Conservation (phyloP, 2,329 filamentous ascomycete species). For the Fusarium anguioides region DNA sequence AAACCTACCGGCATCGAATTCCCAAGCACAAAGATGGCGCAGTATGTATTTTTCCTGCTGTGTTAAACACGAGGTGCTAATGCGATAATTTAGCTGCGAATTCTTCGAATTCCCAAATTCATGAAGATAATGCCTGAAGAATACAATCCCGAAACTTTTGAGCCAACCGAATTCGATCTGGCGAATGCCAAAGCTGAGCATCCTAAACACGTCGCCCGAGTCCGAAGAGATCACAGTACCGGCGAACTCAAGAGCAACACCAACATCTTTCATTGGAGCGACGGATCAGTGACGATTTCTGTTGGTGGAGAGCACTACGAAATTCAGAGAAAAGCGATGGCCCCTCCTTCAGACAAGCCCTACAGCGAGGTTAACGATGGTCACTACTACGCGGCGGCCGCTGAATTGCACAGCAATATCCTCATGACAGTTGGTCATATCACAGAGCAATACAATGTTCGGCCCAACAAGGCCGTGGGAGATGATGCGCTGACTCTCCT, state of each 20-base stretch:
- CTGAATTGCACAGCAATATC: conserved; percentile 74
- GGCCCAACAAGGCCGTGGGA: conserved; percentile 73
- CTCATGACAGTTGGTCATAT: conserved; percentile 81
- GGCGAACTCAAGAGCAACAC: conserved; percentile 79
- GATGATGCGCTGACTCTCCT: conserved; percentile 78
- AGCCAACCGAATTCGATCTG: conserved; percentile 66
- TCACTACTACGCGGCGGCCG: conserved; percentile 80
- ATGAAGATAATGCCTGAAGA: conserved; percentile 74
- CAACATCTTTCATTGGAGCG: conserved; percentile 80
- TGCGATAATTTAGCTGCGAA: conserved; percentile 68
- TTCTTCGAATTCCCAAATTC: conserved; percentile 78
- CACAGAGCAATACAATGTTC: conserved; percentile 76
- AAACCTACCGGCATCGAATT: conserved; percentile 74
- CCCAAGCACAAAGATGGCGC: conserved; percentile 78
- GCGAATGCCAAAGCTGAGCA: conserved; percentile 64
- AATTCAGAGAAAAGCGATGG: conserved; percentile 75
- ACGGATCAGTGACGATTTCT: conserved; percentile 80
- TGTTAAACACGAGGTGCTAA: conserved; percentile 10
- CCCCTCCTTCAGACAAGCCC: conserved; percentile 67
- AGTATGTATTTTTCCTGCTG: conserved; percentile 57
- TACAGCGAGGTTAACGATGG: conserved; percentile 77
- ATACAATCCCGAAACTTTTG: conserved; percentile 74
- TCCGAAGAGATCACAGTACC: conserved; percentile 74
- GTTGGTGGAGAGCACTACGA: conserved; percentile 82
- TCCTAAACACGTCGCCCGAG: conserved; percentile 74